Base-by-base conservation (phyloP, 257 asterid genomes). In the Mentha longifolia region DNA sequence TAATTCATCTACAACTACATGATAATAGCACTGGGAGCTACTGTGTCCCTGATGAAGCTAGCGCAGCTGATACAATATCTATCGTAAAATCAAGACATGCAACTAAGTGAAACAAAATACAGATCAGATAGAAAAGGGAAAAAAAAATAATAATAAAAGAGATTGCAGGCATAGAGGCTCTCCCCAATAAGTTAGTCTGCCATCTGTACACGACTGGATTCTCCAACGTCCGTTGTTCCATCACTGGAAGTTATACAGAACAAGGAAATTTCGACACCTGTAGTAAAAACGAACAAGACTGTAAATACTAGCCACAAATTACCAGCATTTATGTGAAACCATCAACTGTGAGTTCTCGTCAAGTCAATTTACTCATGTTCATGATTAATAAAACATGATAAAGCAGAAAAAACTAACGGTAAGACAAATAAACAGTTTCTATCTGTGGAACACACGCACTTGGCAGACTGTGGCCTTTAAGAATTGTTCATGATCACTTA, bases 151-250 rank as follows among this genome's bases (percentile, higher is more conserved):
- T 7, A 22, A 33, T 13, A 45, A 28, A 51, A 7, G 49, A 49
- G 30, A 31, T 16, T 49, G 51, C 51, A 33, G 33, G 61, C 70
- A 57, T 70, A 59, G 70, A 47, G 25, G 17, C 59, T 47, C 66
- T 66, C 46, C 20, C 16, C 17, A 70, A 70, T 70, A 65, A 56
- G 81, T 50, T 65, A 65, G 65, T 59, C 70, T 7, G 10, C 66
- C 50, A 31, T 59, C 81, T 71, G 74, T 72, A 76, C 81, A 76
- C 19, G 17, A 30, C 11, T n/a, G 17, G 68, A 46, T 35, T 65
- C 73, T 47, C 51, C 51, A 20, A 25, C 19, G 4, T 33, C 67
- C 61, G 31, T 65, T 45, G 50, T 22, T 57, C 54, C 42, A 37
- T 57, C 42, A 35, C 25, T 39, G 11, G 65, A 25, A 64, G 17